Conservation (phyloP, 768 basidiomycete species). For the Lenzites betulinus region DNA sequence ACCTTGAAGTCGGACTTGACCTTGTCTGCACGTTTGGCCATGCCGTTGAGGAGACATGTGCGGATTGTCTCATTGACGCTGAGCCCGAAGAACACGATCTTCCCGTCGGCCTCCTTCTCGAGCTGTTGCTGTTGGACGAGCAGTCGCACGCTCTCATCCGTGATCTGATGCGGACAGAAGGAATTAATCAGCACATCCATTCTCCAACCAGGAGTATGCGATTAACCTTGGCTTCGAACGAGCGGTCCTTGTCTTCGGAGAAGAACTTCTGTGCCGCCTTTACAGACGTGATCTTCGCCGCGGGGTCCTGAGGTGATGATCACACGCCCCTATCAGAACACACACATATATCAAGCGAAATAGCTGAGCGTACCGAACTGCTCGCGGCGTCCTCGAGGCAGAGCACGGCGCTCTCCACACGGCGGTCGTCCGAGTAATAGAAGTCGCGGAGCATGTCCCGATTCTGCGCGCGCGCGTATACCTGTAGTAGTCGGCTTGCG, state of each 20-base stretch:
- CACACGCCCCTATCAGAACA: neutral
- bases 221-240: slow-evolving; percentile 86
- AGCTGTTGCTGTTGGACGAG: slow-evolving; percentile 81
- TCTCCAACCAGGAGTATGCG: neutral
- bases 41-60: slow-evolving; percentile 71
- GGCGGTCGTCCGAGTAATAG: slow-evolving; percentile 95
- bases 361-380: slow-evolving; percentile 50
- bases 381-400: slow-evolving; percentile 79
- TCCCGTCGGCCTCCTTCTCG: slow-evolving; percentile 82
- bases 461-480: slow-evolving; percentile 89
- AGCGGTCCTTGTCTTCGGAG: slow-evolving; percentile 88
- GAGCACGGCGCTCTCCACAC: slow-evolving; percentile 90
- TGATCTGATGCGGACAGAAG: slow-evolving; percentile 62
- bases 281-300: slow-evolving; percentile 68
- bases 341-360: neutral
- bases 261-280: slow-evolving; percentile 91
- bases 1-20: slow-evolving; percentile 90
- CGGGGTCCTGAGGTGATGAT: slow-evolving; percentile 57
- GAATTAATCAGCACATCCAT: neutral
- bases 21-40: slow-evolving; percentile 88
- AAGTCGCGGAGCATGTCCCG: slow-evolving; percentile 92
- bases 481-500: slow-evolving; percentile 82
- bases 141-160: slow-evolving; percentile 82
- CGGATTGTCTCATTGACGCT: slow-evolving; percentile 89
- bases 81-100: slow-evolving; percentile 76